Percentiles rank a stretch among this genome's conserved stretches.
Evolutionary conservation across 2,329 filamentous ascomycete species (phyloP).

Genomic region (Aspergillus neotritici): DNA sequence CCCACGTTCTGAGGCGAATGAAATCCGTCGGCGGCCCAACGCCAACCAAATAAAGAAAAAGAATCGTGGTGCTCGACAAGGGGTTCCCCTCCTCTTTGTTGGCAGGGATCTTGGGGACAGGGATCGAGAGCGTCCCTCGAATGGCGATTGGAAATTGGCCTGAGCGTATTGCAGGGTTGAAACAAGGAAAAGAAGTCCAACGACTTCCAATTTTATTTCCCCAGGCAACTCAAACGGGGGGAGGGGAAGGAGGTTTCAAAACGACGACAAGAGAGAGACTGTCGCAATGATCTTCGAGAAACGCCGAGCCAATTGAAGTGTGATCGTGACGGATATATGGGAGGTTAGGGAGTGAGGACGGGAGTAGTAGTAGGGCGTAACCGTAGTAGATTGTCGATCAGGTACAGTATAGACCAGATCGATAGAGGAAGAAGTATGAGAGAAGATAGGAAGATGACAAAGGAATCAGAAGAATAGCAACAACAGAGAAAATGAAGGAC

Average conservation of each 20-base stretch:
- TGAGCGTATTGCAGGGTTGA: conserved; percentile 16
- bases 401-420: too few relatives aligned
- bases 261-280: neutral
- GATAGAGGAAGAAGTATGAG: too few relatives aligned
- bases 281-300: conserved; percentile 19
- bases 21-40: too few relatives aligned
- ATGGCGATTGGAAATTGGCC: conserved; percentile 25
- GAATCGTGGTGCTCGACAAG: neutral
- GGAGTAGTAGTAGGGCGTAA: too few relatives aligned
- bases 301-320: conserved; percentile 5
- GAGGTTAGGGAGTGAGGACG: neutral
- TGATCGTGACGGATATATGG: too few relatives aligned
- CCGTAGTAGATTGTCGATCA: neutral
- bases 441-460: conserved; percentile 1
- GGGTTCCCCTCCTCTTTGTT: conserved; percentile 7
- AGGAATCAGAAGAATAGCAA: neutral
- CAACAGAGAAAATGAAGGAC: neutral
- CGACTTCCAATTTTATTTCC: too few relatives aligned
- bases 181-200: conserved; percentile 1
- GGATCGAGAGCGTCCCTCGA: conserved; percentile 17
- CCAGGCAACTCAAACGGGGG: too few relatives aligned
- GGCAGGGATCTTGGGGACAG: conserved; percentile 12
- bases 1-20: conserved; percentile 4
- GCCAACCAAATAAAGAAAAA: too few relatives aligned
- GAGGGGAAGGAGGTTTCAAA: neutral